A percentile compares a stretch with the other conserved stretches of the same genome.
Evolutionary conservation across 805 yeast genomes (phyloP).

Genomic region (Metschnikowia corniflorae): DNA sequence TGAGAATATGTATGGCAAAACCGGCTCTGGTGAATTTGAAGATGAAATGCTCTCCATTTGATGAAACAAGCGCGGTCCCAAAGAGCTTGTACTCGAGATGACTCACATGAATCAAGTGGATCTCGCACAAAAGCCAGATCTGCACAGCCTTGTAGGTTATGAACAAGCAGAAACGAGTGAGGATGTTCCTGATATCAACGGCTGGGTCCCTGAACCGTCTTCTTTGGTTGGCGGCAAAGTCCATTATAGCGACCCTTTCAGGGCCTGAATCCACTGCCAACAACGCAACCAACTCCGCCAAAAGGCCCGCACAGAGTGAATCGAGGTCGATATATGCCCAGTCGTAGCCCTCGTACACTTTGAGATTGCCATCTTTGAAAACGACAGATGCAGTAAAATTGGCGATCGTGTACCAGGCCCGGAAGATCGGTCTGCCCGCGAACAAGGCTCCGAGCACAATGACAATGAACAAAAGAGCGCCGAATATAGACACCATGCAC

Average conservation of each 20-base stretch:
- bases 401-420: conserved; percentile 3
- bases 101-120: conserved; percentile 5
- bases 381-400: background rate
- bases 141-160: background rate
- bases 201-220: conserved; percentile 2
- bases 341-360: background rate
- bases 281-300: conserved; percentile 2
- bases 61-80: conserved; percentile 2
- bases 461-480: conserved; percentile 28
- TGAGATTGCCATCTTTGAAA: background rate
- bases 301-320: conserved; percentile 12
- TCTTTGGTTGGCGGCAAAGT: conserved; percentile 9
- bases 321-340: conserved; percentile 9
- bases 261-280: conserved; percentile 3
- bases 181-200: background rate
- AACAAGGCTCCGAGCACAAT: conserved; percentile 22
- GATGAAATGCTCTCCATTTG: background rate
- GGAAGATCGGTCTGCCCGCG: conserved; percentile 22
- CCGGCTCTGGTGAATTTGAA: conserved; percentile 11
- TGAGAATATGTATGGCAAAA: conserved; percentile 8
- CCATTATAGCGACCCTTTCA: conserved; percentile 5
- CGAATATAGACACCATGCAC: conserved; percentile 46
- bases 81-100: conserved; percentile 9
- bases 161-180: background rate
- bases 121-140: background rate